Percentiles rank a stretch among this genome's conserved stretches.
These are phyloP conservation scores for Salix purpurea DNA, from an alignment of 345 rosid species.

Conservation along the genomic window DNA sequence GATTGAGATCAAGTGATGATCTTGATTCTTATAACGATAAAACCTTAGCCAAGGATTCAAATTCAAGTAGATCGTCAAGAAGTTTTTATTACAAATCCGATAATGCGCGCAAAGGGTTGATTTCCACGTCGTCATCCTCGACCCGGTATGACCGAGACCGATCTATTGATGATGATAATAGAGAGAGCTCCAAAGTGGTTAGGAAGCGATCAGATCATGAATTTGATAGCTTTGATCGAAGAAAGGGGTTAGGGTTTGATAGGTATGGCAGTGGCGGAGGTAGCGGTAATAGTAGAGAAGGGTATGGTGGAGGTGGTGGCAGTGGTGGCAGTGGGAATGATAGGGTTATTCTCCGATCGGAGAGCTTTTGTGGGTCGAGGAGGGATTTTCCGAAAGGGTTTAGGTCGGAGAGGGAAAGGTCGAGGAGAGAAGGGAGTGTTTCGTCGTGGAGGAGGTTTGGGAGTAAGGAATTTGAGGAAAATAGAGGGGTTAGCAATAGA, in stretches of 20 bases:
- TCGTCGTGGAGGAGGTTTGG: slow-evolving; percentile 81
- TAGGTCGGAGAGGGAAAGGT: slow-evolving; percentile 81
- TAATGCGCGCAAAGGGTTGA: slow-evolving; percentile 46
- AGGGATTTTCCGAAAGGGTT: slow-evolving; percentile 81
- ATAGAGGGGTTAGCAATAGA: slow-evolving; percentile 20
- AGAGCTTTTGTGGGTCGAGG: slow-evolving; percentile 62
- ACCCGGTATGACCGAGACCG: slow-evolving; percentile 66
- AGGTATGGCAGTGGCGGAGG: slow-evolving; percentile 45
- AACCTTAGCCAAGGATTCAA: slow-evolving; percentile 38
- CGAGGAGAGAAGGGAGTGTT: slow-evolving; percentile 61
- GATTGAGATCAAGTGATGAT: slow-evolving; percentile 81
- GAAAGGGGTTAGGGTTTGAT: slow-evolving; percentile 53
- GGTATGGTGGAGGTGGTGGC: slow-evolving; percentile 4
- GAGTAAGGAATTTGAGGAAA: slow-evolving; percentile 33
- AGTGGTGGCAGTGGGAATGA: slow-evolving; percentile 18
- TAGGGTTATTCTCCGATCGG: slow-evolving; percentile 55
- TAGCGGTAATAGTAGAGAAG: slow-evolving; percentile 23
- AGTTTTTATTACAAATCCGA: slow-evolving; percentile 51
- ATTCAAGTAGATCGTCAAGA: slow-evolving; percentile 51
- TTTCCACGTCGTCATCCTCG: slow-evolving; percentile 44
- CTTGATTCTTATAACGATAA: slow-evolving; percentile 56
- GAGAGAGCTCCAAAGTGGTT: slow-evolving; percentile 41
- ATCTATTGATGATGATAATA: slow-evolving; percentile 36
- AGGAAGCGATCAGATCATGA: slow-evolving; percentile 67
- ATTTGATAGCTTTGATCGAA: slow-evolving; percentile 54